Evolutionary conservation across 106 monocot genomes (phyloP).

Genomic region (Iris macrosiphon): DNA sequence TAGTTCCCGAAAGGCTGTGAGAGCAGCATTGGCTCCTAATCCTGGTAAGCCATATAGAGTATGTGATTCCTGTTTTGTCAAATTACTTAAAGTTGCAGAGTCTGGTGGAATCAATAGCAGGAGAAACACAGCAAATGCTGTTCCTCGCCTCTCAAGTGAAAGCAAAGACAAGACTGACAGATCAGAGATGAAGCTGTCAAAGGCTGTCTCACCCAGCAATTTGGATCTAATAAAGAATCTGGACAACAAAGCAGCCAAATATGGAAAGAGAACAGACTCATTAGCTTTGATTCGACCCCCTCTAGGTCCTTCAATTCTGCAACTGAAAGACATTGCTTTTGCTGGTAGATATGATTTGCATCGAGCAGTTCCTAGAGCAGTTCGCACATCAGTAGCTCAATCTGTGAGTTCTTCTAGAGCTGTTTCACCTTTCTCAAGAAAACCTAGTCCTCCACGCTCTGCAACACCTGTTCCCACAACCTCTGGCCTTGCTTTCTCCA

Average conservation of each 20-base stretch:
- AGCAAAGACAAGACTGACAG: conserved; percentile 63
- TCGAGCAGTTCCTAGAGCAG: conserved; percentile 23
- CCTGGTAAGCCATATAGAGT: conserved; percentile 66
- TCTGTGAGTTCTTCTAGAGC: conserved; percentile 52
- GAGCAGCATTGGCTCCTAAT: conserved; percentile 67
- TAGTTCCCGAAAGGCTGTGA: conserved; percentile 56
- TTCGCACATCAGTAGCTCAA: conserved; percentile 27
- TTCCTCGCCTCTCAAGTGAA: conserved; percentile 49
- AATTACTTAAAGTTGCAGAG: conserved; percentile 44
- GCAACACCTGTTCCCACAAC: conserved; percentile 51
- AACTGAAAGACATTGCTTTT: conserved; percentile 58
- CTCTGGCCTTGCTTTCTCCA: conserved; percentile 58
- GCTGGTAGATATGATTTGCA: conserved; percentile 30
- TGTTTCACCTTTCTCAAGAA: conserved; percentile 73
- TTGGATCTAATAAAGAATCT: conserved; percentile 70
- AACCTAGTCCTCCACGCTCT: conserved; percentile 57
- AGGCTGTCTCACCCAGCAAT: conserved; percentile 33
- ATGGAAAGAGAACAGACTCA: conserved; percentile 58
- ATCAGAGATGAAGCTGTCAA: conserved; percentile 26
- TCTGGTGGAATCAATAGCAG: conserved; percentile 23
- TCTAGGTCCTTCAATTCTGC: conserved; percentile 34
- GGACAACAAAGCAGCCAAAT: conserved; percentile 72
- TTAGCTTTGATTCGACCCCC: conserved; percentile 22
- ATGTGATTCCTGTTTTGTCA: conserved; percentile 69
- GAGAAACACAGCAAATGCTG: conserved; percentile 23